Conservation (phyloP, 1,139 yeast species). For the Lodderomyces orthopsilosis region DNA sequence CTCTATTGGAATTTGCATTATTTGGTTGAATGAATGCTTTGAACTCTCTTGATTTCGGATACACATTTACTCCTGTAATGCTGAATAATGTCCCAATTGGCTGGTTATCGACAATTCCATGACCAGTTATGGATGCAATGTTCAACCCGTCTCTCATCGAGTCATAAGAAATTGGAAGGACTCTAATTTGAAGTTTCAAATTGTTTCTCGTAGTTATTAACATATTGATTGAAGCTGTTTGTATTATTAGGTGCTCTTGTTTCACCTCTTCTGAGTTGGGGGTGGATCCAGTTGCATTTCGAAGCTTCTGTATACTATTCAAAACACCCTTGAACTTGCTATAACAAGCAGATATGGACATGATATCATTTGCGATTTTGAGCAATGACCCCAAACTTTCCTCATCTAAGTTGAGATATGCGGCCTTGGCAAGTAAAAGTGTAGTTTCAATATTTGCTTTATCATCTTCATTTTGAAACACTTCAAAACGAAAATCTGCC, state of each 20-base stretch:
- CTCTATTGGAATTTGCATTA: slow-evolving; percentile 11
- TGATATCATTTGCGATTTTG: slow-evolving; percentile 16
- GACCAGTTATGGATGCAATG: slow-evolving; percentile 29
- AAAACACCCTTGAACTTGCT: slow-evolving; percentile 12
- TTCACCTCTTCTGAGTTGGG: background rate
- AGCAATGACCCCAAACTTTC: slow-evolving; percentile 13
- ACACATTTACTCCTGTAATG: slow-evolving; percentile 21
- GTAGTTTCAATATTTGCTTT: slow-evolving; percentile 34
- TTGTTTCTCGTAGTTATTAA: slow-evolving; percentile 13
- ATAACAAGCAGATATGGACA: slow-evolving; percentile 8
- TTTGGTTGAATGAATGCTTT: slow-evolving; percentile 22
- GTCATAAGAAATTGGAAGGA: slow-evolving; percentile 41
- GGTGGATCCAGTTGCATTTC: background rate
- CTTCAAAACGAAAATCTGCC: slow-evolving; percentile 54
- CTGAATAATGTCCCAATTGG: slow-evolving; percentile 16
- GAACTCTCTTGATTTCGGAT: slow-evolving; percentile 23
- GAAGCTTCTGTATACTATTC: slow-evolving; percentile 10
- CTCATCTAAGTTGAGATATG: slow-evolving; percentile 31
- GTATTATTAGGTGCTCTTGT: slow-evolving; percentile 22
- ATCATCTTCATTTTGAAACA: slow-evolving; percentile 28
- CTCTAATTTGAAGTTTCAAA: slow-evolving; percentile 17
- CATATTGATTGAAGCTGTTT: slow-evolving; percentile 29
- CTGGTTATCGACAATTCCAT: slow-evolving; percentile 11
- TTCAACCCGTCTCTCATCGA: slow-evolving; percentile 26
- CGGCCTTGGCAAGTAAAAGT: slow-evolving; percentile 44